phyloP scores from a whole-genome alignment of 2,329 filamentous ascomycete species.

The Fusarium hainanense region DNA sequence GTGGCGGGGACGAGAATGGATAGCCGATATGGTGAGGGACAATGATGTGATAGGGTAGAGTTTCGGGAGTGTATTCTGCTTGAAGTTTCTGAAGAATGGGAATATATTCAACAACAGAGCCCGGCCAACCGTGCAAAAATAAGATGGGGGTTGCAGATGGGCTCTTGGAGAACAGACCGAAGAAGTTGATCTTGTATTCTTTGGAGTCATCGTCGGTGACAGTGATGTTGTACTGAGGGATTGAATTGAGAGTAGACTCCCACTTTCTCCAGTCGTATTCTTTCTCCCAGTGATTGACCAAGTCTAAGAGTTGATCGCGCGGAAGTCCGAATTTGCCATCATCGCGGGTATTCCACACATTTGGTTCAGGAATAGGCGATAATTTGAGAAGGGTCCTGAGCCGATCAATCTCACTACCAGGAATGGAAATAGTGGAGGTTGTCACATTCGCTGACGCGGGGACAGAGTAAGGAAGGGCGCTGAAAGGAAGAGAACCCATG shows the following conservation, averaged over 20 bases:
- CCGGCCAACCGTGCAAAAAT: slow-evolving; percentile 35
- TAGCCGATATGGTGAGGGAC: slow-evolving; percentile 20
- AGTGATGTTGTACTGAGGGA: slow-evolving; percentile 28
- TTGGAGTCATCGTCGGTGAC: slow-evolving; percentile 14
- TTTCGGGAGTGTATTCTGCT: background rate
- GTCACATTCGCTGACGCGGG: slow-evolving; percentile 21
- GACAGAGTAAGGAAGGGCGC: background rate
- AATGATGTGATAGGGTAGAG: slow-evolving; percentile 18
- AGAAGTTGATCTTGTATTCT: slow-evolving; percentile 21
- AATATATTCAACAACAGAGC: slow-evolving; percentile 31
- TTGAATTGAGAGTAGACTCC: slow-evolving; percentile 27
- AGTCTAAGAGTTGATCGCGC: background rate
- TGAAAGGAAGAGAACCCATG: slow-evolving; percentile 8
- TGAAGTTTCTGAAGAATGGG: slow-evolving; percentile 21
- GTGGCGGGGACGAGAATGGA: slow-evolving; percentile 5
- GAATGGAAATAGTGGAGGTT: slow-evolving; percentile 16
- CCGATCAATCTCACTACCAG: background rate
- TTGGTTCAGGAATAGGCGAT: background rate
- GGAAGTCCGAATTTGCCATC: slow-evolving; percentile 9
- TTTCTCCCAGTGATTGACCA: slow-evolving; percentile 10
- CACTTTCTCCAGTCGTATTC: slow-evolving; percentile 27
- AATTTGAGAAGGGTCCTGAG: slow-evolving; percentile 14
- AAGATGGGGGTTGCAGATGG: slow-evolving; percentile 3
- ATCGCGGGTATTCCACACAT: slow-evolving; percentile 2
- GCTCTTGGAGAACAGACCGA: slow-evolving; percentile 19